Evolutionary conservation across 192 early-diverging fungal genomes (phyloP), one percentile per base, ranked within the genome.

Genomic region (Coemansia sp.): DNA sequence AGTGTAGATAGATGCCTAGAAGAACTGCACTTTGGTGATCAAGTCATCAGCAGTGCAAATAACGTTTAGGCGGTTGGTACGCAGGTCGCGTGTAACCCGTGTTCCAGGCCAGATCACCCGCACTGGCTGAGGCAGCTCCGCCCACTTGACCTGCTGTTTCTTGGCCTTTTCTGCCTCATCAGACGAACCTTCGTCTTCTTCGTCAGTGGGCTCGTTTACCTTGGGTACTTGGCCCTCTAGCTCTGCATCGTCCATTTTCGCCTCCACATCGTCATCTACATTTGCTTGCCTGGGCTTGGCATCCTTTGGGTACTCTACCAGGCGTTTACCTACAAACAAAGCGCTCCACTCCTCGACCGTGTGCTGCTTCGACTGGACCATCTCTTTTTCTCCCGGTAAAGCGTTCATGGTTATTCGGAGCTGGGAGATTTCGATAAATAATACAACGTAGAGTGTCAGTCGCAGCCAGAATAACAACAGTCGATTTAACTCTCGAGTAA

Each of bases 61-160:
- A 42, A 79, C 33, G 45, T 79, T 79, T 58, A 79, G 36, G 7
- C 77, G 62, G 24, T 56, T 40, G 5, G 65, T 65, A 1, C 68
- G 50, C 59, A 74, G 40, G 59, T 79, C 77, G 55, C 71, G 60
- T 5, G 77, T 80, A 50, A 80, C 60, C 6, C 63, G 71, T 6
- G 50, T 65, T 0, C 62, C 62, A 0, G 72, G 71, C 62, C 60
- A 59, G 34, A 80, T 71, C 2, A 66, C 42, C 7, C 77, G 77
- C 65, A 70, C 40, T 1, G 62, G 58, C 24, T 55, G 38, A 7
- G 77, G 77, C 4, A 80, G 72, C 26, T 46, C 36, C 28, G 71
- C 74, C 31, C 62, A 45, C n/a, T 60, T 42, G 38, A 80, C 35
- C 46, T 34, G 21, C 57, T 39, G 43, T 14, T 67, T 34, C 58